phyloP scores from a whole-genome alignment of 768 basidiomycete species.

The Gymnopilus dilepis region DNA sequence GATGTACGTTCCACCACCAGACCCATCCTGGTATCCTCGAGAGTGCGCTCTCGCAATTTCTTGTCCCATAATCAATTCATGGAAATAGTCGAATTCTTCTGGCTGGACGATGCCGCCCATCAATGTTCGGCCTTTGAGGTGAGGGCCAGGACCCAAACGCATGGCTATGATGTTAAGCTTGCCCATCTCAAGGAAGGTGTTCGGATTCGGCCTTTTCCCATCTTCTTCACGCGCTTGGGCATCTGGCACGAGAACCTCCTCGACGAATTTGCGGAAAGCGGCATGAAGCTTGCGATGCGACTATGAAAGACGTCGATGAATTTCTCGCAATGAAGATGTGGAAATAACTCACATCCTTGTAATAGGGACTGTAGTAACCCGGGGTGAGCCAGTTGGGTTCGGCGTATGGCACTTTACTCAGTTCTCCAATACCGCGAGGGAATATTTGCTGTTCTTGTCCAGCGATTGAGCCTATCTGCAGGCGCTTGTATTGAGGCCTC shows the following conservation, averaged over 20 bases:
- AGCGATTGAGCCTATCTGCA: conserved; percentile 75
- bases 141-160: conserved; percentile 87
- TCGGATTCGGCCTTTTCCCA: conserved; percentile 76
- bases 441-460: conserved; percentile 64
- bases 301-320: conserved; percentile 33
- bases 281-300: conserved; percentile 60
- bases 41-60: conserved; percentile 75
- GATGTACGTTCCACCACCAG: conserved; percentile 51
- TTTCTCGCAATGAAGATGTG: conserved; percentile 25
- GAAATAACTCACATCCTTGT: conserved; percentile 55
- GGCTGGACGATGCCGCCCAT: conserved; percentile 78
- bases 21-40: conserved; percentile 79
- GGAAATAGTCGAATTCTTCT: conserved; percentile 83
- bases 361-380: conserved; percentile 78
- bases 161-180: conserved; percentile 56
- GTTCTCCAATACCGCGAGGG: conserved; percentile 54
- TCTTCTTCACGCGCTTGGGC: conserved; percentile 72
- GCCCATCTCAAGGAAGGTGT: conserved; percentile 75
- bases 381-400: conserved; percentile 83
- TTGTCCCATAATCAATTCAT: conserved; percentile 75
- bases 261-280: conserved; percentile 70
- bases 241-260: conserved; percentile 66
- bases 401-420: conserved; percentile 83
- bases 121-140: conserved; percentile 76
- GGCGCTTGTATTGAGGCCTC: conserved; percentile 73